A percentile compares a stretch with the other conserved stretches of the same genome.
Evolutionary conservation across 2,329 filamentous ascomycete genomes (phyloP).

Genomic region (Aspergillus phoenicis): DNA sequence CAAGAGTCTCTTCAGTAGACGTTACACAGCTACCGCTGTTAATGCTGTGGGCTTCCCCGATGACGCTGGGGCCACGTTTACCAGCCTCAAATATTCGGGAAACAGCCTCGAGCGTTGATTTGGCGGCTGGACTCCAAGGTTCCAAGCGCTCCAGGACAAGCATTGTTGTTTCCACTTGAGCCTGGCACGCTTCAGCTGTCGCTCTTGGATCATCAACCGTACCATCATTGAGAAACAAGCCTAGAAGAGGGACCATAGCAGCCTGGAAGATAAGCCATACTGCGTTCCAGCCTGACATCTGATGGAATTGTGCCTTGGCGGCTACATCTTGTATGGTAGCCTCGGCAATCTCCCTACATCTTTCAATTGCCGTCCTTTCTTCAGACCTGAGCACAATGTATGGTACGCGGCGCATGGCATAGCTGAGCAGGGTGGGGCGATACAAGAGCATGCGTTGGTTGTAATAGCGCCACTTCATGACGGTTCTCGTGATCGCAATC

Average conservation of each 20-base stretch:
- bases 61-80: constrained; percentile 32
- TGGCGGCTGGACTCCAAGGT: constrained; percentile 66
- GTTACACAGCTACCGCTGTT: constrained; percentile 18
- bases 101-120: constrained; percentile 65
- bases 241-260: constrained; percentile 75
- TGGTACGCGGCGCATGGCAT: constrained; percentile 58
- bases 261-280: constrained; percentile 83
- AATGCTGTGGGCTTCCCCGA: constrained; percentile 16
- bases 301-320: constrained; percentile 68
- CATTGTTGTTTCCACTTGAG: constrained; percentile 57
- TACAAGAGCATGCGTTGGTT: constrained; percentile 77
- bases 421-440: constrained; percentile 69
- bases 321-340: constrained; percentile 73
- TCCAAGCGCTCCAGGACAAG: constrained; percentile 55
- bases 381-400: constrained; percentile 57
- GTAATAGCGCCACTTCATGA: constrained; percentile 83
- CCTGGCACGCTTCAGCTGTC: constrained; percentile 52
- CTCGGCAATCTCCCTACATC: constrained; percentile 69
- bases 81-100: constrained; percentile 65
- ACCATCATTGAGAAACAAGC: constrained; percentile 58
- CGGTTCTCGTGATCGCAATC: constrained; percentile 68
- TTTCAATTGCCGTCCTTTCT: constrained; percentile 68
- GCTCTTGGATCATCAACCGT: constrained; percentile 62
- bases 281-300: constrained; percentile 79
- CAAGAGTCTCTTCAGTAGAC: constrained; percentile 20